Conservation (phyloP, 768 basidiomycete species). For the Amanita rubescens region DNA sequence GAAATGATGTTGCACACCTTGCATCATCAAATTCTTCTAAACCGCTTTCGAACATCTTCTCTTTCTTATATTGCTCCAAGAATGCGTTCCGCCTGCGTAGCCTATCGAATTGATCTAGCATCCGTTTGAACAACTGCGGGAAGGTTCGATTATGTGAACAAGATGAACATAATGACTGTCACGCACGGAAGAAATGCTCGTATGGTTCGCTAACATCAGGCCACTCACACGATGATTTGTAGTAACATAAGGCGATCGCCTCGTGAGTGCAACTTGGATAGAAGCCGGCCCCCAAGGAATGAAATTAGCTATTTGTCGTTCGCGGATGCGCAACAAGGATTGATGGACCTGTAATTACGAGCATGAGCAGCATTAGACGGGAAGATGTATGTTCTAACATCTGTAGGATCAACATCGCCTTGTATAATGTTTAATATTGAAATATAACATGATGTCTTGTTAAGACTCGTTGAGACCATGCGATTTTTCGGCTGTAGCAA, state of each 20-base stretch:
- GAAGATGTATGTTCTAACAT: conserved; percentile 43
- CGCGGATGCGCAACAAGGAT: conserved; percentile 92
- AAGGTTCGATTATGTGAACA: neutral
- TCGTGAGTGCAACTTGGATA: conserved; percentile 93
- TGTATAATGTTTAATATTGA: conserved; percentile 98
- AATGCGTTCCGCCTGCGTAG: conserved; percentile 87
- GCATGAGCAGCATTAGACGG: conserved; percentile 1
- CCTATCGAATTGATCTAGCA: conserved; percentile 91
- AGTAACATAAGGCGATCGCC: conserved; percentile 80
- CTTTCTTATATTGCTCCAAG: conserved; percentile 95
- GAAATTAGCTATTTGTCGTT: conserved; percentile 93
- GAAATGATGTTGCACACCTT: conserved; percentile 43
- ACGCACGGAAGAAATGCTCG: conserved; percentile 87
- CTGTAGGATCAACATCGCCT: conserved; percentile 96
- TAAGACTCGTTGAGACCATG: conserved; percentile 92
- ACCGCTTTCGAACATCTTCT: conserved; percentile 89
- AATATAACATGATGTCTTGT: conserved; percentile 92
- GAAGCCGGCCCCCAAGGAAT: conserved; percentile 99
- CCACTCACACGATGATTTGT: conserved; percentile 94
- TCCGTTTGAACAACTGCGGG: conserved; percentile 83
- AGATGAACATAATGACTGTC: neutral
- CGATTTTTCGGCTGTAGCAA: conserved; percentile 97
- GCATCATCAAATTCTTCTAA: conserved; percentile 97
- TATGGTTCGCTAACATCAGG: conserved; percentile 98
- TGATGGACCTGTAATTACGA: conserved; percentile 72